Evolutionary conservation across 805 yeast genomes (phyloP).

Genomic region (Saturnispora sanitii): DNA sequence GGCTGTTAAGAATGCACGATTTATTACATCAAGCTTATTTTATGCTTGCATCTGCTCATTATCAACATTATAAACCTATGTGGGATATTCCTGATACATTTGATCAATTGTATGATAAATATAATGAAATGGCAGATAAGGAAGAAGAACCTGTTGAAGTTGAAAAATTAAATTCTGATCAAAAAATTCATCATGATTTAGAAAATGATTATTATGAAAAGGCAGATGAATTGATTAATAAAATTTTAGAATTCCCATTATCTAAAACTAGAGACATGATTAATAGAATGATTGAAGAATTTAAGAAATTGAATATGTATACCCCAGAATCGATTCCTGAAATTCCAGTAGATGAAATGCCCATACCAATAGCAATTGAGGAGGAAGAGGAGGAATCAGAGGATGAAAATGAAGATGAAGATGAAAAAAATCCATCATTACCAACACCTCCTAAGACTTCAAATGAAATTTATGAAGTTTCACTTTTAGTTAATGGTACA

Average conservation of each 20-base stretch:
- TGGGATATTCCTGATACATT: constrained; percentile 24
- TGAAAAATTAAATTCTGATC: constrained; percentile 16
- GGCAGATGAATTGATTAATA: constrained; percentile 55
- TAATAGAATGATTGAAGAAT: constrained; percentile 17
- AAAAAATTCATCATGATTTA: constrained; percentile 28
- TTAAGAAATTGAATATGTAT: constrained; percentile 10
- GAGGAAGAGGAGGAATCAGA: constrained; percentile 3
- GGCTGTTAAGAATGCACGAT: constrained; percentile 44
- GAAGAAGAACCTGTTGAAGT: constrained; percentile 20
- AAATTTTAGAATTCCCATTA: constrained; percentile 36
- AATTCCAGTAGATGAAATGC: not conserved
- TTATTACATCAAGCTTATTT: constrained; percentile 69
- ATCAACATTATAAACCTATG: constrained; percentile 38
- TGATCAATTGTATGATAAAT: constrained; percentile 20
- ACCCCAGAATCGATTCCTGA: not conserved
- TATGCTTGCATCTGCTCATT: constrained; percentile 65
- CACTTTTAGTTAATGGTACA: constrained; percentile 1
- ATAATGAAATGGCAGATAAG: constrained; percentile 7
- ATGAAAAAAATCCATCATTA: too few species aligned
- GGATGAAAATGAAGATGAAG: not conserved
- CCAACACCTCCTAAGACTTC: too few species aligned
- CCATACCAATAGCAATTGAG: constrained; percentile 1
- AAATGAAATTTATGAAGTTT: constrained; percentile 9
- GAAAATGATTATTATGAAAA: constrained; percentile 46
- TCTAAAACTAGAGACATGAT: constrained; percentile 27